phyloP scores from a whole-genome alignment of 1,284 basidiomycete species.

The Heliocybe sulcata region DNA sequence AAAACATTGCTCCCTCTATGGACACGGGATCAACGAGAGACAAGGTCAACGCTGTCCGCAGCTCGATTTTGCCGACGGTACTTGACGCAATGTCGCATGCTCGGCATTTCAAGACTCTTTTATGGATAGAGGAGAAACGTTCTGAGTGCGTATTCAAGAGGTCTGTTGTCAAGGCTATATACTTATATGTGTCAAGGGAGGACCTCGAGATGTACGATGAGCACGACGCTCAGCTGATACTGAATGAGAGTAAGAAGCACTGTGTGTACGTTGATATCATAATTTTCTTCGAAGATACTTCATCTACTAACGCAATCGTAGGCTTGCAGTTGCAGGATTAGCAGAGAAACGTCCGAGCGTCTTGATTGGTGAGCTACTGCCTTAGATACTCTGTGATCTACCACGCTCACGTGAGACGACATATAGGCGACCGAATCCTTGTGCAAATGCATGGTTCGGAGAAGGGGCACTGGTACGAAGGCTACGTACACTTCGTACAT shows the following conservation, averaged over 20 bases:
- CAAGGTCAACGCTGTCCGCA: background rate
- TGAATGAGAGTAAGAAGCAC: slow-evolving; percentile 25
- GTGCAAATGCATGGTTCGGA: slow-evolving; percentile 32
- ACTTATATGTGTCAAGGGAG: slow-evolving; percentile 24
- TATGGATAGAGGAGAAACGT: slow-evolving; percentile 54
- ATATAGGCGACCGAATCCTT: slow-evolving; percentile 44
- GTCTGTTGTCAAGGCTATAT: background rate
- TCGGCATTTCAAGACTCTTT: slow-evolving; percentile 38
- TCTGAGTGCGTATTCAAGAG: slow-evolving; percentile 39
- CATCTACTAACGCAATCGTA: slow-evolving; percentile 14
- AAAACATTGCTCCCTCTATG: background rate
- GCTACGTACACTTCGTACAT: slow-evolving; percentile 47
- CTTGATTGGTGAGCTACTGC: slow-evolving; percentile 35
- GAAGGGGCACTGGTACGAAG: slow-evolving; percentile 44
- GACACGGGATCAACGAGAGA: background rate
- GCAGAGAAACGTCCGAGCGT: slow-evolving; percentile 63
- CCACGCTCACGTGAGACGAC: background rate
- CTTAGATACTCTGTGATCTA: background rate
- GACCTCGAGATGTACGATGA: slow-evolving; percentile 56
- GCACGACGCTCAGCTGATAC: slow-evolving; percentile 19
- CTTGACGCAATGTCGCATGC: slow-evolving; percentile 23
- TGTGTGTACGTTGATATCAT: slow-evolving; percentile 34
- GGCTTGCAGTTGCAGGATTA: slow-evolving; percentile 50
- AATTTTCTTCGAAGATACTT: background rate
- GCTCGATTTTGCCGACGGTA: background rate